Evolutionary conservation across 768 basidiomycete species (phyloP), one percentile per base, ranked within the genome.

Genomic region (Serendipita sp.): DNA sequence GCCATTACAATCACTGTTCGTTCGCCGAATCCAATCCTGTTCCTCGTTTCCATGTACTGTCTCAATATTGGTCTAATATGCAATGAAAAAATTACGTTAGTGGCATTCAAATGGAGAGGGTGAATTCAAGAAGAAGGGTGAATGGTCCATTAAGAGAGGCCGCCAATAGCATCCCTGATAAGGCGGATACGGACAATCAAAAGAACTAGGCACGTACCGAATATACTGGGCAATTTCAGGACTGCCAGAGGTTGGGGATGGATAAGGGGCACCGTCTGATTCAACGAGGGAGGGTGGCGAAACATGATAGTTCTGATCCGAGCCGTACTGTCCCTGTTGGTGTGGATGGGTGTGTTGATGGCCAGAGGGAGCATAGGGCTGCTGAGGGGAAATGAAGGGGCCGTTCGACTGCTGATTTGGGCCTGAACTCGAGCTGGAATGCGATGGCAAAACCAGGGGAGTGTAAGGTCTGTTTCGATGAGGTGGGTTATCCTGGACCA

Each of bases 1-100:
- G 91, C 94, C 89, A 96, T 93, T 68, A 98, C 88, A 65, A 97
- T 88, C 64, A 98, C 82, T 3, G 92, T 91, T 53, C 92, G 83
- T 72, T 97, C 95, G 60, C 95, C 95, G 68, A 87, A 87, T 1
- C 87, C 88, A 50, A 96, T 80, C 31, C 93, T 81, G 71, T 95
- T 95, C 42, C 82, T 78, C 22, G 92, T 82, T 34, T 84, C 81
- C 60, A 93, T 81, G 71, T 92, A 97, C 68, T 88, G 86, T 65
- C 90, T 88, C 66, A 92, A 75, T 73, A 83, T 89, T 11, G 89
- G 89, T 26, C 86, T 88, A 65, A 51, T 51, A n/a, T n/a, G 34
- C 11, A 20, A 41, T 22, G 31, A 5, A 22, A 28, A 24, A 60
- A 20, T 30, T 48, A 24, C 26, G 38, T 34, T 24, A 44, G 63